Conservation (phyloP, 768 basidiomycete species). For the Fibroporia radiculosa region DNA sequence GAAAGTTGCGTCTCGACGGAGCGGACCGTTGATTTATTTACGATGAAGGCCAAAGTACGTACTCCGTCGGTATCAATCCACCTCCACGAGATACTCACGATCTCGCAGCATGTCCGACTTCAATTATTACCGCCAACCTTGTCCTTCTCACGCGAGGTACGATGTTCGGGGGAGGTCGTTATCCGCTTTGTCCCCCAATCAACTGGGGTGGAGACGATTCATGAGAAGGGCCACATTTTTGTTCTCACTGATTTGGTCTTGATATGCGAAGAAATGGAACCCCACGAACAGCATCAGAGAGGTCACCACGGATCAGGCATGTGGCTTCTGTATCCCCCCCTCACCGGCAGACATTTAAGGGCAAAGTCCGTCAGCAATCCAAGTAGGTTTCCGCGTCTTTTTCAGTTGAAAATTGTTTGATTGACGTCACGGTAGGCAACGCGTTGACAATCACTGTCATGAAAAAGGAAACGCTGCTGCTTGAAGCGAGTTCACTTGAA, state of each 20-base stretch:
- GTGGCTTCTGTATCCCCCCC: conserved; percentile 90
- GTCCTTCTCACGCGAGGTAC: conserved; percentile 70
- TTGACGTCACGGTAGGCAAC: conserved; percentile 40
- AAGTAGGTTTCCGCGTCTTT: conserved; percentile 35
- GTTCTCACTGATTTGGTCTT: conserved; percentile 91
- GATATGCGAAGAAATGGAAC: conserved; percentile 77
- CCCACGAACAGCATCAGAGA: conserved; percentile 46
- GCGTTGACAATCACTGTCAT: conserved; percentile 74
- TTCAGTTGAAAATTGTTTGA: not conserved
- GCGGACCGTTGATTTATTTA: conserved; percentile 86
- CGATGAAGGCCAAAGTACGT: conserved; percentile 84
- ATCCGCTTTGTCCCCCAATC: conserved; percentile 73
- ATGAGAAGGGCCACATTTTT: conserved; percentile 74
- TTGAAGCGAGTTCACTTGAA: conserved; percentile 53
- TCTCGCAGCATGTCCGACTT: conserved; percentile 68
- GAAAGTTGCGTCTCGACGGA: conserved; percentile 74
- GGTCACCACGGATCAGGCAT: conserved; percentile 66
- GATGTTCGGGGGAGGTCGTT: conserved; percentile 61
- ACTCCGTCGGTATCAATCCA: conserved; percentile 1
- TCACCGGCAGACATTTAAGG: conserved; percentile 88
- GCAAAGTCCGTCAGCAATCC: conserved; percentile 54
- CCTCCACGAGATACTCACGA: not conserved
- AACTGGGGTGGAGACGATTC: conserved; percentile 68
- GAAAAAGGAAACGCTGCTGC: conserved; percentile 74
- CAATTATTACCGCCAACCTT: conserved; percentile 82